These are phyloP conservation scores for Aureobasidium zeae DNA, from an alignment of 2,329 filamentous ascomycete genomes.

Conservation along the genomic window DNA sequence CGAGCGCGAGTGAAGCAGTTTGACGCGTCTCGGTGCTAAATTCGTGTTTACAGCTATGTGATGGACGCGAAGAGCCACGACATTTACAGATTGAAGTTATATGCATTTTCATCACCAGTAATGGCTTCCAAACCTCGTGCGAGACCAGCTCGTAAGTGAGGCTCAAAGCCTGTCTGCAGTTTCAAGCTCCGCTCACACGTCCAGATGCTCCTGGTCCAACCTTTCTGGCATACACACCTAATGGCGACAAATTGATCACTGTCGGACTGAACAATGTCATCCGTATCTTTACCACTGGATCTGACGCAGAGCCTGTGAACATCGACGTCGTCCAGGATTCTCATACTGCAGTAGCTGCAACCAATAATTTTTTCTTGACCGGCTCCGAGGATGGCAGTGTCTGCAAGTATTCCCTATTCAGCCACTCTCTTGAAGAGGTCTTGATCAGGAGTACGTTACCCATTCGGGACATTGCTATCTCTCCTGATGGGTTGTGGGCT, in stretches of 20 bases:
- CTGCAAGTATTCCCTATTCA: slow-evolving; percentile 76
- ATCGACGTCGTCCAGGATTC: slow-evolving; percentile 86
- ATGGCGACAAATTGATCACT: slow-evolving; percentile 78
- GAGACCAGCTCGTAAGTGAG: slow-evolving; percentile 49
- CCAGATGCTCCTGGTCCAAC: slow-evolving; percentile 77
- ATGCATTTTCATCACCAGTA: no score
- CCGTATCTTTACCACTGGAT: slow-evolving; percentile 83
- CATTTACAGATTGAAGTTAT: background rate
- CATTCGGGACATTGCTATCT: slow-evolving; percentile 75
- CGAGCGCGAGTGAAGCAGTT: background rate
- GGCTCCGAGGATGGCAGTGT: slow-evolving; percentile 95
- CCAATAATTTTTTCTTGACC: slow-evolving; percentile 74
- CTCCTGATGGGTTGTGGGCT: slow-evolving; percentile 73
- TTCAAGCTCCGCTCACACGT: no score
- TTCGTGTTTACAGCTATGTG: background rate
- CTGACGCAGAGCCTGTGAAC: slow-evolving; percentile 82
- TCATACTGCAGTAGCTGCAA: slow-evolving; percentile 68
- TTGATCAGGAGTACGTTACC: slow-evolving; percentile 77
- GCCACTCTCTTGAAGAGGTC: slow-evolving; percentile 67
- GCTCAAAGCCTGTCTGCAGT: no score
- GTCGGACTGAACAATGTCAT: slow-evolving; percentile 91
- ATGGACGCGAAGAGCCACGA: background rate
- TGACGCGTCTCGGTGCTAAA: background rate
- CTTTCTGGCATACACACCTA: slow-evolving; percentile 78
- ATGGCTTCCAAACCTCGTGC: slow-evolving; percentile 46